These are phyloP conservation scores for Polytolypa hystricis DNA, from an alignment of 2,329 filamentous ascomycete genomes.

Conservation along the genomic window DNA sequence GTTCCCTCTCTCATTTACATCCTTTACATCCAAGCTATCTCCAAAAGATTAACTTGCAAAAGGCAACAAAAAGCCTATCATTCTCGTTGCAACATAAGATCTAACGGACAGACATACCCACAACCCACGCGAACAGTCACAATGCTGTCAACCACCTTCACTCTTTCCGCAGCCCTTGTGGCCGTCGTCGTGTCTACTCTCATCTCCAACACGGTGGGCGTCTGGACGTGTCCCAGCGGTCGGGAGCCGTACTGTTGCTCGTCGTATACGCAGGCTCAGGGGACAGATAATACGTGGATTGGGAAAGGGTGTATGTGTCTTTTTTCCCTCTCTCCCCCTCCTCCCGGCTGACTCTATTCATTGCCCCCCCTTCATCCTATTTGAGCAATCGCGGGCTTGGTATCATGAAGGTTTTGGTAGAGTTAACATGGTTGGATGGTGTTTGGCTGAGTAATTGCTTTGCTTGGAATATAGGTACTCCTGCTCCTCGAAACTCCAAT, in stretches of 20 bases:
- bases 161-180: not conserved
- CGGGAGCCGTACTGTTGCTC: conserved; percentile 10
- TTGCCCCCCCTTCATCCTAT: too few species aligned
- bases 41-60: too few species aligned
- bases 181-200: not conserved
- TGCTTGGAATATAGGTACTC: conserved; percentile 1
- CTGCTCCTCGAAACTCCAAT: conserved; percentile 7
- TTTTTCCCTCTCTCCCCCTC: not conserved
- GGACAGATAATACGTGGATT: not conserved
- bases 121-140: too few species aligned
- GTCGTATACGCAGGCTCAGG: conserved; percentile 1
- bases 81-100: too few species aligned
- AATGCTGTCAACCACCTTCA: not conserved
- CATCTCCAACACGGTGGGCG: conserved; percentile 3
- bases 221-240: conserved; percentile 13
- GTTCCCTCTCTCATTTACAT: too few species aligned
- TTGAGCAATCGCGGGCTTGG: too few species aligned
- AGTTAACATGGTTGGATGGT: too few species aligned
- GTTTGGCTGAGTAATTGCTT: not conserved
- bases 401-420: too few species aligned
- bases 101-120: too few species aligned
- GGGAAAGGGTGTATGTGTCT: not conserved
- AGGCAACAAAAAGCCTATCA: too few species aligned
- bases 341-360: not conserved
- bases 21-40: too few species aligned